Base-by-base conservation (phyloP, 2,329 filamentous ascomycete genomes). In the Colletotrichum graminicola region DNA sequence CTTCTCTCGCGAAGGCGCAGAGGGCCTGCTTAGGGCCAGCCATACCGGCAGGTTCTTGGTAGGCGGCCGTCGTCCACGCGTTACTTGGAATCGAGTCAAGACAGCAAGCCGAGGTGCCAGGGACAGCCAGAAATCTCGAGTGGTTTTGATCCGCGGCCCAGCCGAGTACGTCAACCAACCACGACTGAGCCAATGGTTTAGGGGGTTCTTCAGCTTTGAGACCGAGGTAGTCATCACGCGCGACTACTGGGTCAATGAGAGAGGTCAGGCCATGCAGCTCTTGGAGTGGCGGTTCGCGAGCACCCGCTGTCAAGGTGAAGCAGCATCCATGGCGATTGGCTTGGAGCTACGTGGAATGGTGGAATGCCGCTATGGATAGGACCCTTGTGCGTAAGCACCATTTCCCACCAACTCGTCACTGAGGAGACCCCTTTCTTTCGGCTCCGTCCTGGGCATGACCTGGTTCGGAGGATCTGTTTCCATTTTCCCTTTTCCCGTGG, bases 261-360 rank as follows among this genome's bases (percentile, higher is more conserved):
- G 8, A 36, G 7, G 29, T 10, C 36, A 47, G 16, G 29, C 21
- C 26, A 26, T 36, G 6, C 32, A 52, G 5, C 11, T 47, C 14
- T 43, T 66, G 3, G 66, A 61, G 49, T 72, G 66, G 70, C 55
- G 47, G 16, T 68, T 69, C 10, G 69, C 55, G 16, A 69, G 66
- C 51, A 65, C 26, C 49, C 47, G 47, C 10, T 16, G 8, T 29
- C 61, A 72, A 32, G 60, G 60, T 1, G 36, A 55, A 32, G 47
- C 66, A 1, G 61, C 55, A 5, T 12, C 16, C 7, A 61, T 51
- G 23, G 36, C 36, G 21, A 47, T 72, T n/a, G 45, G 45, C 10
- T 21, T 45, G 23, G 60, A 63, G 39, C 23, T 54, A 3, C 16
- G 26, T 11, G 45, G 14, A 1, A 32, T 34, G 18, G 29, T 62